These are phyloP conservation scores for Musa troglodytarum DNA, from an alignment of 176 grass and related monocot species.

Conservation along the genomic window DNA sequence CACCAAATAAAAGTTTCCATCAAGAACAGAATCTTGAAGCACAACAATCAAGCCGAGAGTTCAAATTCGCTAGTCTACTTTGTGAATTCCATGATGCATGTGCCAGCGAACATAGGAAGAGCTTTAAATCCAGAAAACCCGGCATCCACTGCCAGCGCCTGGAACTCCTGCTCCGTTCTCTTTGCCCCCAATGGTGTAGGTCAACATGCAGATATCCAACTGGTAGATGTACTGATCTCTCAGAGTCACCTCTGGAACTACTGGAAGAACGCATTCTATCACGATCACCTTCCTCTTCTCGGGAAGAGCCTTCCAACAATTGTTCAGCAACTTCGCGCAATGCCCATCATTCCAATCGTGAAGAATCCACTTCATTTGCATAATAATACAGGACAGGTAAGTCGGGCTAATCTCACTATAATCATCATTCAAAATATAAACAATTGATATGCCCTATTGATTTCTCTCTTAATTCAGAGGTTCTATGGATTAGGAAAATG, in stretches of 20 bases:
- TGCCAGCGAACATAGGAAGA: background rate
- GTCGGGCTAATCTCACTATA: too few relatives aligned
- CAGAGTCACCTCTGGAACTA: constrained; percentile 32
- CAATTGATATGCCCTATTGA: too few relatives aligned
- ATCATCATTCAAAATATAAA: too few relatives aligned
- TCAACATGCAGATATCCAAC: constrained; percentile 75
- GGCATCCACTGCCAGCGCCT: background rate
- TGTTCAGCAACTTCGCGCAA: constrained; percentile 53
- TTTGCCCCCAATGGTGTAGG: constrained; percentile 42
- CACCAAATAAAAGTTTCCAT: too few relatives aligned
- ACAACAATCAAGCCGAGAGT: background rate
- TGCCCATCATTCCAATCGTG: constrained; percentile 84
- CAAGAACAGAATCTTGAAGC: background rate
- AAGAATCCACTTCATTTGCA: too few relatives aligned
- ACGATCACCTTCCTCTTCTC: constrained; percentile 63
- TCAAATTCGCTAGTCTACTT: background rate
- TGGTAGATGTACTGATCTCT: constrained; percentile 52
- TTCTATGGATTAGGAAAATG: too few relatives aligned
- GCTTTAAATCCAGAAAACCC: background rate
- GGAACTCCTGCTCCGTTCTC: constrained; percentile 25
- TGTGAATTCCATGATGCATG: background rate
- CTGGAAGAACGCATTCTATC: constrained; percentile 60
- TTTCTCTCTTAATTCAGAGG: too few relatives aligned
- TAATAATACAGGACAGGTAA: too few relatives aligned
- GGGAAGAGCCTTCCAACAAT: constrained; percentile 54